Percentiles rank a stretch among this genome's conserved stretches.
These are phyloP conservation scores for Microstroma glucosiphilum DNA, from an alignment of 1,284 basidiomycete genomes.

Conservation along the genomic window DNA sequence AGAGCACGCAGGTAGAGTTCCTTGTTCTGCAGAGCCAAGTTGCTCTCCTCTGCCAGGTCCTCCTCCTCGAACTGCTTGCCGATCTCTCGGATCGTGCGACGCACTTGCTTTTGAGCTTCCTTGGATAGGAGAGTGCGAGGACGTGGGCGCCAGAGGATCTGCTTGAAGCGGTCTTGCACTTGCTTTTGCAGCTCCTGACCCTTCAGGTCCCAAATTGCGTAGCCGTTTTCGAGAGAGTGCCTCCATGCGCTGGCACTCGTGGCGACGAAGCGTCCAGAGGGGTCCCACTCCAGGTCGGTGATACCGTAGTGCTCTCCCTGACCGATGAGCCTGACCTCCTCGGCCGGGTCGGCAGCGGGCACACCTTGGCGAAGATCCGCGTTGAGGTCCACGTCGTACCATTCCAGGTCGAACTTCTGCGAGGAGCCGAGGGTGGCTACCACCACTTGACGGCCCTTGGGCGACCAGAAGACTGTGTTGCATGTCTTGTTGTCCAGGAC, in stretches of 20 bases:
- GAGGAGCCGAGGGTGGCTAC: slow-evolving; percentile 91
- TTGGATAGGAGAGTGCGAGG: slow-evolving; percentile 79
- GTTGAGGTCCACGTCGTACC: slow-evolving; percentile 96
- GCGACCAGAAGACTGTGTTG: slow-evolving; percentile 96
- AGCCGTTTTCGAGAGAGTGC: slow-evolving; percentile 93
- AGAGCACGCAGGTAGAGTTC: slow-evolving; percentile 84
- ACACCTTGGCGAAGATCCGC: slow-evolving; percentile 59
- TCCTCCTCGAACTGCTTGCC: slow-evolving; percentile 91
- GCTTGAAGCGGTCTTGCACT: slow-evolving; percentile 91
- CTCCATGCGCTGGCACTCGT: slow-evolving; percentile 94
- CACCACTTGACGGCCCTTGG: slow-evolving; percentile 89
- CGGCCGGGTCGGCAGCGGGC: slow-evolving; percentile 61
- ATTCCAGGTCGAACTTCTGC: slow-evolving; percentile 93
- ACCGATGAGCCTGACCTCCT: slow-evolving; percentile 73
- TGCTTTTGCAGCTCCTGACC: slow-evolving; percentile 85
- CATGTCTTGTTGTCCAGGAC: slow-evolving; percentile 77
- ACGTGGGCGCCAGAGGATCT: slow-evolving; percentile 95
- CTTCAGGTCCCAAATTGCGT: slow-evolving; percentile 94
- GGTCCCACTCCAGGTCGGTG: slow-evolving; percentile 98
- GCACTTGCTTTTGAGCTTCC: slow-evolving; percentile 80
- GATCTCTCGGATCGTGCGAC: slow-evolving; percentile 86
- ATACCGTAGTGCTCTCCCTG: slow-evolving; percentile 95
- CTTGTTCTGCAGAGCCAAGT: slow-evolving; percentile 85
- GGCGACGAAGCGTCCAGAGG: slow-evolving; percentile 85
- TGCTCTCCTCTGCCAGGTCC: slow-evolving; percentile 89